A percentile compares a stretch with the other conserved stretches of the same genome.
Conservation (phyloP, 169 alveolate genomes). For the Cyclospora cayetanensis region DNA sequence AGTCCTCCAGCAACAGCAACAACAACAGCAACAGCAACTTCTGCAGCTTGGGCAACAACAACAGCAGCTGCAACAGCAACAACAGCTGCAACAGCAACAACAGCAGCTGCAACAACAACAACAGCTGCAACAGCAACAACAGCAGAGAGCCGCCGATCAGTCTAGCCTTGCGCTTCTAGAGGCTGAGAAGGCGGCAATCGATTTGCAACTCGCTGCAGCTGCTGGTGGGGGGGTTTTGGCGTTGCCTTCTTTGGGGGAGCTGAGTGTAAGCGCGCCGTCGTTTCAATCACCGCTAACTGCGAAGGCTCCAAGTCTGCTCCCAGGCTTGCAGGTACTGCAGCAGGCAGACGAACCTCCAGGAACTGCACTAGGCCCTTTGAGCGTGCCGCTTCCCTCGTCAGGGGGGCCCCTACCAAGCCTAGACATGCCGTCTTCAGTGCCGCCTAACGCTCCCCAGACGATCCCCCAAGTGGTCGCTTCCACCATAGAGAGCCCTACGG, state of each 20-base stretch:
- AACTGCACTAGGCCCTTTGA: neutral
- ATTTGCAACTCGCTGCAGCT: neutral
- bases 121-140: neutral
- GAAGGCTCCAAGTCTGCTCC: neutral
- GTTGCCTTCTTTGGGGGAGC: neutral
- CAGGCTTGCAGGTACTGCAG: neutral
- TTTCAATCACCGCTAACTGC: no score
- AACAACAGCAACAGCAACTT: neutral
- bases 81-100: neutral
- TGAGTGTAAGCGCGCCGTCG: neutral
- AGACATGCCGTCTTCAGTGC: neutral
- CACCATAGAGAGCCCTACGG: no score
- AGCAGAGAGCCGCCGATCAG: neutral
- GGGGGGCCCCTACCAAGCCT: neutral
- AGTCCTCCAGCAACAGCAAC: neutral
- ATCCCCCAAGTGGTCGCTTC: neutral
- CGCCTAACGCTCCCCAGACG: neutral
- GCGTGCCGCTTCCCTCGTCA: neutral
- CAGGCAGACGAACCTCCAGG: neutral
- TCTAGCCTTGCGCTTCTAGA: neutral
- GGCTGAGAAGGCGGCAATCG: neutral
- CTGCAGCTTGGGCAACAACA: neutral
- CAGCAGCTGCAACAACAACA: neutral
- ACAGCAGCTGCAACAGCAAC: neutral
- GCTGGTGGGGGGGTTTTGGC: neutral